Base-by-base conservation (phyloP, 1,284 basidiomycete species). In the Ceratobasidium papillatum region DNA sequence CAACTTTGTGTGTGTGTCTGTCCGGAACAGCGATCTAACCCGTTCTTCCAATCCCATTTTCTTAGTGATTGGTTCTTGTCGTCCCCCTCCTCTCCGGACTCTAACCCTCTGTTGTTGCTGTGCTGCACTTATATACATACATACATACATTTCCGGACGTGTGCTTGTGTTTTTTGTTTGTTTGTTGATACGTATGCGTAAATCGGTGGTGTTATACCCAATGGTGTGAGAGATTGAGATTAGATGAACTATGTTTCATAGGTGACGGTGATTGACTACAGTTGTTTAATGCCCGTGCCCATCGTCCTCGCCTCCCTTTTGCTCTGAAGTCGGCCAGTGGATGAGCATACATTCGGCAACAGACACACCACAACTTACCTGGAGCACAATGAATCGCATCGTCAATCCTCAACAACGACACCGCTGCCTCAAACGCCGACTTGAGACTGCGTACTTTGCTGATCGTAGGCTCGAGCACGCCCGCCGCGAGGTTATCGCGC, bases 391-490 rank as follows among this genome's bases (percentile, higher is more conserved):
- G 92, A 77, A 94, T 94, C 30, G 93, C 93, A 84, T 98, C 97
- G 82, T 99, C 97, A 81, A 99, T 99, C 76, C 98, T 90, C 81
- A 99, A 85, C 78, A 99, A 84, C 76, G 94, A 95, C 36, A 98
- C 96, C 9, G 97, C 96, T 17, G 98, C 97, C 84, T 99, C 98
- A 78, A 98, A 94, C 25, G 96, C 96, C 65, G 92, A 94, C 86
- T 99, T 99, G 82, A 99, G 84, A 81, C 94, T 96, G 83, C 94
- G 94, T 77, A 99, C 94, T 85, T 99, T 99, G 87, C 93, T 94
- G 83, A 99, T 89, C 5, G 96, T 98, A 1, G 98, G 98, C 84
- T 99, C 98, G 68, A 99, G 86, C 30, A 99, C 91, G 54, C 98
- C 98, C 9, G 96, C 95, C 71, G 90, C 86, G 72, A 98, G 90